Evolutionary conservation across 192 early-diverging fungal genomes (phyloP).

Genomic region (Gryganskiella cystojenkinii): DNA sequence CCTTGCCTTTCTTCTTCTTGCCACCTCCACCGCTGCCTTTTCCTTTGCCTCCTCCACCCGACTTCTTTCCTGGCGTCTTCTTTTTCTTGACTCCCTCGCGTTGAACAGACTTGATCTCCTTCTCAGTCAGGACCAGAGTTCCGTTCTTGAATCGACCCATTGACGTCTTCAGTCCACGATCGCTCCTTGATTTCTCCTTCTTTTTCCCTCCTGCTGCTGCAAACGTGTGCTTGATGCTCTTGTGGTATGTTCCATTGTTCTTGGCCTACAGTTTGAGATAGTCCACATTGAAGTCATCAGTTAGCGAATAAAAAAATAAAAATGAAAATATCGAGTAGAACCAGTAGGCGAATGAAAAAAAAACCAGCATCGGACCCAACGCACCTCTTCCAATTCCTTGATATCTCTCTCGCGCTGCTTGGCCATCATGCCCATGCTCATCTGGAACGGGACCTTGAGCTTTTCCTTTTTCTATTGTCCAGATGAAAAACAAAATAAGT

Average conservation of each 20-base stretch:
- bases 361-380: neutral
- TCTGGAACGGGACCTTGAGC: conserved; percentile 33
- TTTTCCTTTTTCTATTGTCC: conserved; percentile 32
- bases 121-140: conserved; percentile 21
- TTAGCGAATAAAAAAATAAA: neutral
- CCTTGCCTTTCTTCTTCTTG: conserved; percentile 48
- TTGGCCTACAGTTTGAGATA: too few relatives aligned
- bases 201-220: conserved; percentile 50
- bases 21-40: conserved; percentile 19
- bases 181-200: conserved; percentile 39
- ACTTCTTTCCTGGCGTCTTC: conserved; percentile 34
- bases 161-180: conserved; percentile 44
- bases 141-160: conserved; percentile 54
- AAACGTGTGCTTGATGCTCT: conserved; percentile 49
- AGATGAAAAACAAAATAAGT: neutral
- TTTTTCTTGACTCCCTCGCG: conserved; percentile 44
- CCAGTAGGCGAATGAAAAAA: too few relatives aligned
- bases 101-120: conserved; percentile 47
- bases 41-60: conserved; percentile 17
- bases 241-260: conserved; percentile 52
- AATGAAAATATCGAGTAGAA: too few relatives aligned
- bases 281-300: too few relatives aligned
- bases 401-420: conserved; percentile 49
- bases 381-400: conserved; percentile 47
- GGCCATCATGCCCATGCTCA: conserved; percentile 44